phyloP scores from a whole-genome alignment of 1,284 basidiomycete species.

The Anthracocystis walkeri region DNA sequence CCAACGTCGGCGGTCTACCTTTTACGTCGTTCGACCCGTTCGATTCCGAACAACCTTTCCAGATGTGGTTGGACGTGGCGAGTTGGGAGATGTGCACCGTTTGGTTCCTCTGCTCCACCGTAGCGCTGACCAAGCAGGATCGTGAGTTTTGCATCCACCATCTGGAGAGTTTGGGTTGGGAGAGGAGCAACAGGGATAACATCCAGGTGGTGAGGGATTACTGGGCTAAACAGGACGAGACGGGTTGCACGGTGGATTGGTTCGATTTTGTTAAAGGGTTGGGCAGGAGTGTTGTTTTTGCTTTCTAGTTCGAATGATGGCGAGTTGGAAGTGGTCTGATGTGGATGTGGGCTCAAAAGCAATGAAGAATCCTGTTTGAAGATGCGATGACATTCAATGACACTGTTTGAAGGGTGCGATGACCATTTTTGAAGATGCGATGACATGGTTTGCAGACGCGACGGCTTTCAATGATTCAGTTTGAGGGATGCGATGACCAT shows the following conservation, averaged over 20 bases:
- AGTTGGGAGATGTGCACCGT: slow-evolving; percentile 60
- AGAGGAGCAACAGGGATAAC: slow-evolving; percentile 51
- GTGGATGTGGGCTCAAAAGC: background rate
- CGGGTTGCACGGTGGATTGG: slow-evolving; percentile 52
- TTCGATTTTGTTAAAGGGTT: slow-evolving; percentile 40
- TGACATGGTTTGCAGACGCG: too few relatives aligned
- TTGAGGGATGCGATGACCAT: too few relatives aligned
- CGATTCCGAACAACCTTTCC: slow-evolving; percentile 19
- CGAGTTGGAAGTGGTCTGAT: background rate
- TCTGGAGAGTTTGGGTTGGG: slow-evolving; percentile 48
- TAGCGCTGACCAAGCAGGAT: slow-evolving; percentile 40
- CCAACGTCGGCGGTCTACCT: slow-evolving; percentile 35
- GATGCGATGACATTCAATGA: too few relatives aligned
- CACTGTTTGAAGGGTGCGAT: too few relatives aligned
- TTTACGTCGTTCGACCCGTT: slow-evolving; percentile 1
- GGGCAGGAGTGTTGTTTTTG: slow-evolving; percentile 39
- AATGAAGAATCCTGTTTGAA: background rate
- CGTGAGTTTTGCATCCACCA: slow-evolving; percentile 45
- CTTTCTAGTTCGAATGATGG: slow-evolving; percentile 16
- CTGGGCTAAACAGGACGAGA: slow-evolving; percentile 48
- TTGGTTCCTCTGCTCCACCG: slow-evolving; percentile 53
- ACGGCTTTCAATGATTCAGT: too few relatives aligned
- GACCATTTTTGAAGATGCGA: too few relatives aligned
- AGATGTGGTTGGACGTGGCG: slow-evolving; percentile 51
- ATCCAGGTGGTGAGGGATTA: slow-evolving; percentile 45